phyloP scores from a whole-genome alignment of 2,329 filamentous ascomycete species.

The Trichoderma harzianum region DNA sequence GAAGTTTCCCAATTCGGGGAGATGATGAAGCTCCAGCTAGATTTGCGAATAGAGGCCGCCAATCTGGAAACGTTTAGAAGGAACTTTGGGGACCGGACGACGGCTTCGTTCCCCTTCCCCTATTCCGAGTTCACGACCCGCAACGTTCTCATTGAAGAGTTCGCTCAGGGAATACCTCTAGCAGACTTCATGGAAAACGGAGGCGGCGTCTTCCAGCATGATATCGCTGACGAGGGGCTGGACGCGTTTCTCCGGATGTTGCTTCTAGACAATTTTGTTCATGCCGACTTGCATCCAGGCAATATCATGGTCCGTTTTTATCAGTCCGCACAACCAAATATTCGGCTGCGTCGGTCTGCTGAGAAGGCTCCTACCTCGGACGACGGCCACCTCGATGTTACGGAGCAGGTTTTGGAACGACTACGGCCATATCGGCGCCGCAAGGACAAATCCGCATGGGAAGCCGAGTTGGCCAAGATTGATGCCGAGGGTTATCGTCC shows the following conservation, averaged over 20 bases:
- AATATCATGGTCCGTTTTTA: slow-evolving; percentile 99
- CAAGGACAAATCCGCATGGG: slow-evolving; percentile 68
- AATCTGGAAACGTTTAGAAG: slow-evolving; percentile 85
- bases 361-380: slow-evolving; percentile 34
- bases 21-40: slow-evolving; percentile 98
- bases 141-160: slow-evolving; percentile 91
- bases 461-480: slow-evolving; percentile 67
- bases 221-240: slow-evolving; percentile 91
- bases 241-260: slow-evolving; percentile 97
- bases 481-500: slow-evolving; percentile 87
- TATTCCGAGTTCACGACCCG: slow-evolving; percentile 91
- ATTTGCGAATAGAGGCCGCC: slow-evolving; percentile 88
- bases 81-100: slow-evolving; percentile 84
- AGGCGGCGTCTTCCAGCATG: slow-evolving; percentile 86
- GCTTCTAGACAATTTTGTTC: slow-evolving; percentile 94
- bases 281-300: slow-evolving; percentile 92
- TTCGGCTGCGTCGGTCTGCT: slow-evolving; percentile 38
- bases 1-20: slow-evolving; percentile 92
- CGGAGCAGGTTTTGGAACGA: slow-evolving; percentile 78
- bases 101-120: slow-evolving; percentile 95
- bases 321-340: slow-evolving; percentile 68
- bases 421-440: slow-evolving; percentile 66
- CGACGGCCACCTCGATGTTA: slow-evolving; percentile 66
- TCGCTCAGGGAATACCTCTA: slow-evolving; percentile 88
- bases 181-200: slow-evolving; percentile 88